Evolutionary conservation across 225 moss, liverwort and hornwort species (phyloP), one percentile per base, ranked within the genome.

Genomic region (Marchantia paleacea): DNA sequence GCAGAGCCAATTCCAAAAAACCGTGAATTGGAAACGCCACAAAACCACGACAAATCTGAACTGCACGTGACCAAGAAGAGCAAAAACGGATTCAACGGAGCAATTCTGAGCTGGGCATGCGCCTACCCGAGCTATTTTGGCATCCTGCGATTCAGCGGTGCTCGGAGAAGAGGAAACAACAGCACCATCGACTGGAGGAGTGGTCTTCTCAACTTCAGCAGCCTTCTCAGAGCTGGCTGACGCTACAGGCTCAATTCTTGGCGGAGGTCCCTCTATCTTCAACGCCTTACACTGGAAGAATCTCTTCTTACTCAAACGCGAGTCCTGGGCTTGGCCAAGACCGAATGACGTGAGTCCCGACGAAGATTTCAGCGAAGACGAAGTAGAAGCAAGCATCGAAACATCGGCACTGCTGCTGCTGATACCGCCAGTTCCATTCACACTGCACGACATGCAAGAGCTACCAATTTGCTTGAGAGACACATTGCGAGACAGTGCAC

Each of bases 211-310:
- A 50, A 12, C 65, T 30, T 80, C 78, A 50, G 80, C 69, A 63
- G 60, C 22, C 47, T 85, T 80, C 51, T 85, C 85, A 55, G 80
- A 71, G 50, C 73, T 85, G 26, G 85, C 80, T 29, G 85, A n/a
- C 22, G 85, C 79, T n/a, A 64, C 60, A 9, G 75, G 75, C 13
- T 69, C 48, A 30, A 55, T 47, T 63, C 52, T 75, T 19, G 18
- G 75, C 1, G 51, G 78, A 50, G 65, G 81, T 39, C 75, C 75
- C 28, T 82, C 78, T 9, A 51, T 75, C 72, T 70, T 82, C 70
- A 81, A 68, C 14, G 53, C 68, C 30, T 39, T 79, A 55, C 79
- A 62, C 20, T 64, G 73, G 10, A 78, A 47, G n/a, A 51, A 54
- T 12, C 28, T 81, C 7, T 22, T 68, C 31, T 69, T 58, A 10